Evolutionary conservation across 371 early-diverging fungal species (phyloP).

Genomic region (Mucor sp.): DNA sequence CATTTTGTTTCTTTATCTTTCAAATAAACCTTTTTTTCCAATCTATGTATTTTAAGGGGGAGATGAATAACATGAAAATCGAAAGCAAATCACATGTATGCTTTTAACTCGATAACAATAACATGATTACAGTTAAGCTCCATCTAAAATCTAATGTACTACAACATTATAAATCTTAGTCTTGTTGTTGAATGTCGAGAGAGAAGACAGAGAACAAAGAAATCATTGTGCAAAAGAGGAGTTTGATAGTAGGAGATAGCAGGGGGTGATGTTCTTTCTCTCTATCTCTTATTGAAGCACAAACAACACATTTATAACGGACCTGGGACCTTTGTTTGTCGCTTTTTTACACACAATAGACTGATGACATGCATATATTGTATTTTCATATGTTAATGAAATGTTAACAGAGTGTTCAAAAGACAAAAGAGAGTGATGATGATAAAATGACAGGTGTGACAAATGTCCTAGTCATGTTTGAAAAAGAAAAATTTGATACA

Average conservation of each 20-base stretch:
- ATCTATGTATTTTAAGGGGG: not conserved
- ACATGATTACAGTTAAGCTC: constrained; percentile 3
- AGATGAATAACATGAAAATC: not conserved
- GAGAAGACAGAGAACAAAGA: not conserved
- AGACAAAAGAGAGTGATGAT: not conserved
- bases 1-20: constrained; percentile 5
- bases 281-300: not conserved
- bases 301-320: not conserved
- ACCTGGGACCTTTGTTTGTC: not conserved
- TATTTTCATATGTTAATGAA: not conserved
- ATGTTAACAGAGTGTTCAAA: not conserved
- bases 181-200: not conserved
- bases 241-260: constrained; percentile 1
- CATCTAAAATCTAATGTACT: constrained; percentile 3
- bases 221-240: constrained; percentile 4
- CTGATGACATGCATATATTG: not conserved
- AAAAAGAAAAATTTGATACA: not conserved
- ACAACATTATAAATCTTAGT: not conserved
- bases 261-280: not conserved
- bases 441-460: constrained; percentile 14
- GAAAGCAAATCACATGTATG: constrained; percentile 9
- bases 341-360: not conserved
- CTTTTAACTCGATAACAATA: not conserved
- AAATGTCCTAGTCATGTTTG: not conserved
- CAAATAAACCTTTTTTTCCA: not conserved